Base-by-base conservation (phyloP, 495 filamentous ascomycete genomes). In the Chaetomium tenue region DNA sequence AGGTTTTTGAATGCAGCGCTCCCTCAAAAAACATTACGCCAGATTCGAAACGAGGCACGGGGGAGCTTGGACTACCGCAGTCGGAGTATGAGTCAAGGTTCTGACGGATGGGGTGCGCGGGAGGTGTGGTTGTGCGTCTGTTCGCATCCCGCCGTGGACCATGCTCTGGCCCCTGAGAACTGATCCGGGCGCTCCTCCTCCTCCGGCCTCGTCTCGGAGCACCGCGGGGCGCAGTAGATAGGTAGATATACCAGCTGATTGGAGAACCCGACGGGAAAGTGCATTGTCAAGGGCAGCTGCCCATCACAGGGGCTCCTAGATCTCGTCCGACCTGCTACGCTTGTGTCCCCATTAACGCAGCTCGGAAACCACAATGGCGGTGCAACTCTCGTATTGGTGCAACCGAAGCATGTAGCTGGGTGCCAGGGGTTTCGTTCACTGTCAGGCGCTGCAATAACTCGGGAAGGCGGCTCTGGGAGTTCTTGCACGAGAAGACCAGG, bases 341-440 rank as follows among this genome's bases (percentile, higher is more conserved):
- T 42, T 40, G 54, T 57, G 54, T 40, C 11, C 50, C 58, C 58
- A 28, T 23, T 22, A 54, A 44, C 50, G 51, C 60, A 60, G 50
- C 56, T 54, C 60, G 47, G 56, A 44, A 61, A 30, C 57, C 57
- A 60, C 39, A 51, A 64, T 46, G 25, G 46, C 33, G 60, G 56
- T 63, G 50, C 51, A 58, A 62, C 61, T 22, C 33, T 67, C 61
- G 66, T 67, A 58, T 67, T 67, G 64, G 61, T 57, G 55, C 48
- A 33, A 58, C 60, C 12, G 16, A 33, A 44, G 20, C 28, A 47
- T 40, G 64, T 44, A 23, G 25, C 60, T 22, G 65, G 12, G 37
- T 47, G 23, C 37, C 65, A 15, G 48, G 37, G 18, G 54, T 58
- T 52, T 56, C 37, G 37, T 20, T 23, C 58, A 58, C 25, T 39